These are phyloP conservation scores for Vachellia pachyceras DNA, from an alignment of 306 rosid species.

Conservation along the genomic window DNA sequence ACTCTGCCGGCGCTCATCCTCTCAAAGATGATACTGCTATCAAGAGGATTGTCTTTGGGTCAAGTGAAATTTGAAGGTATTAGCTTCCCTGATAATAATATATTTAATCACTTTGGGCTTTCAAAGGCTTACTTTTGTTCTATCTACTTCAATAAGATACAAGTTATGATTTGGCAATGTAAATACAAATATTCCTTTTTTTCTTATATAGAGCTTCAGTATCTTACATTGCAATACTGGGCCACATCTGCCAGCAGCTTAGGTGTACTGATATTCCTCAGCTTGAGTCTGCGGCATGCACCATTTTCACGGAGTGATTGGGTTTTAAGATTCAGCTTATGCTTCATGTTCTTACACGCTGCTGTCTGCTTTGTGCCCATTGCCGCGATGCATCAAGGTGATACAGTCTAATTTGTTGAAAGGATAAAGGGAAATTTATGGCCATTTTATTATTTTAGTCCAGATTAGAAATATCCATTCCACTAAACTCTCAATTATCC, in stretches of 20 bases:
- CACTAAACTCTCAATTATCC: constrained; percentile 5
- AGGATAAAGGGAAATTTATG: background rate
- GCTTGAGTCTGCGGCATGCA: constrained; percentile 40
- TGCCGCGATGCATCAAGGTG: constrained; percentile 51
- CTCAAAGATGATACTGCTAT: constrained; percentile 72
- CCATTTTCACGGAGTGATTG: constrained; percentile 33
- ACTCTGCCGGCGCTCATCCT: constrained; percentile 80
- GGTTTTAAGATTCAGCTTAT: constrained; percentile 57
- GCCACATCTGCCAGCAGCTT: constrained; percentile 76
- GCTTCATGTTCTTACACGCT: constrained; percentile 51
- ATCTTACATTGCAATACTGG: constrained; percentile 88
- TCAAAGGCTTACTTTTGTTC: background rate
- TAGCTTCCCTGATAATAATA: background rate
- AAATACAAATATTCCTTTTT: constrained; percentile 30
- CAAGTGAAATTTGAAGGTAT: constrained; percentile 66
- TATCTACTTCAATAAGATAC: constrained; percentile 5
- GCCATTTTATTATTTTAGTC: constrained; percentile 26
- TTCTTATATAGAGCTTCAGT: constrained; percentile 66
- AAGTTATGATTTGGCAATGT: background rate
- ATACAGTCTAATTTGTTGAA: background rate
- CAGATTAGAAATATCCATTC: background rate
- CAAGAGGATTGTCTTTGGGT: constrained; percentile 59
- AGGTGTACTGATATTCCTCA: constrained; percentile 64
- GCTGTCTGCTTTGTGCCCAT: constrained; percentile 55
- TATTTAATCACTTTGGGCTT: background rate